These are phyloP conservation scores for Guadua angustifolia DNA, from an alignment of 176 grass and related monocot species.

Conservation along the genomic window DNA sequence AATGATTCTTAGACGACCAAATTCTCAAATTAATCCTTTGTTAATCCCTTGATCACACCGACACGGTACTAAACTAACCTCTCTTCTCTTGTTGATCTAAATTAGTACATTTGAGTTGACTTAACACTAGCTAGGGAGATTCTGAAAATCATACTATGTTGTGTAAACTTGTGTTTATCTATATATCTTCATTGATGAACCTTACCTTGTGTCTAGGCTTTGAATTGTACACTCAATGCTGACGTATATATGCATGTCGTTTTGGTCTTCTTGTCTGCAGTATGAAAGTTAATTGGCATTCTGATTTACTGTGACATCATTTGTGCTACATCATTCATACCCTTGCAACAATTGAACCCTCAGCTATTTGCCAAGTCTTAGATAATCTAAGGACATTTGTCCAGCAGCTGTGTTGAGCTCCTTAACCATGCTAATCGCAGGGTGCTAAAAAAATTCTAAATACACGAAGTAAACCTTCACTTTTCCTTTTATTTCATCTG, in stretches of 20 bases:
- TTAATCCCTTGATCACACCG: slow-evolving; percentile 47
- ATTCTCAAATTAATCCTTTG: slow-evolving; percentile 45
- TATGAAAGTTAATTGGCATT: slow-evolving; percentile 19
- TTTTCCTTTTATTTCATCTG: no score
- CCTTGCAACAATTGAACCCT: neutral
- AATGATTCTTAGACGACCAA: slow-evolving; percentile 54
- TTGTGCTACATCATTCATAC: neutral
- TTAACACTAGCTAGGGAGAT: slow-evolving; percentile 35
- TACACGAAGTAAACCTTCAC: no score
- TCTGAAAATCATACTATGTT: slow-evolving; percentile 29
- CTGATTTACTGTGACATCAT: neutral
- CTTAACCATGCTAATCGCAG: no score
- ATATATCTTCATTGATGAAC: neutral
- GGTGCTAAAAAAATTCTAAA: no score
- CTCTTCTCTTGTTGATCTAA: slow-evolving; percentile 34
- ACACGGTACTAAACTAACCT: slow-evolving; percentile 50
- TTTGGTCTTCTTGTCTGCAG: neutral
- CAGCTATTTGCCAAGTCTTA: neutral
- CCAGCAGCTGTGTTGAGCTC: neutral
- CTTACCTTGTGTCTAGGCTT: neutral
- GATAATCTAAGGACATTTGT: slow-evolving; percentile 18
- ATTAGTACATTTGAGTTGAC: slow-evolving; percentile 43
- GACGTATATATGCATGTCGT: neutral
- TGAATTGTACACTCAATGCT: neutral
- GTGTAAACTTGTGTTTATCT: neutral